Evolutionary conservation across 257 asterid genomes (phyloP), one percentile per base, ranked within the genome.

Genomic region (Verbena officinalis): DNA sequence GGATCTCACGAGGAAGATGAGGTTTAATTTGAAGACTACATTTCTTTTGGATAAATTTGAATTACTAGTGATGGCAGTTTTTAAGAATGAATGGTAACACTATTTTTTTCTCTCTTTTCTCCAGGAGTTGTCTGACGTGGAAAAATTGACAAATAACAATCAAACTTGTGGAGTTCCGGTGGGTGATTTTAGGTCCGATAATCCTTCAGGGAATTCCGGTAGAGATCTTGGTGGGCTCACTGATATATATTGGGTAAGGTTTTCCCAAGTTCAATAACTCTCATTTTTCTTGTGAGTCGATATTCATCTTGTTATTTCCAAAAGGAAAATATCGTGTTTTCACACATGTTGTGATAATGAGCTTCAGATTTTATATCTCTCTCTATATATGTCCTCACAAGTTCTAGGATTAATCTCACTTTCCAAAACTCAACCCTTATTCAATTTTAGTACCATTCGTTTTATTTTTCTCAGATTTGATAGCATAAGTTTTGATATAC

Each of bases 201-300:
- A 63, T 71, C 73, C 70, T 14, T 66, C 70, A n/a, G 96, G 79
- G 67, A 74, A 64, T 60, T 69, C 82, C 59, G 20, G 71, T 15
- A 84, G 81, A 81, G 95, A 88, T 73, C 63, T 82, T 39, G 70
- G 76, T 75, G 91, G 83, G 59, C 83, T 94, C 48, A 69, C 94
- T 39, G 96, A 87, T 69, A 74, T 88, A 65, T 88, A 83, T 71
- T 90, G 99, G 99, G 99, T 94, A 85, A 68, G 74, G 67, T 45
- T 65, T 75, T 67, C 69, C 68, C 24, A 12, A 56, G 36, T 33
- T 20, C 5, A n/a, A 36, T 36, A 4, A 9, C 27, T 21, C 16
- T 52, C 57, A 39, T 30, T 50, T 55, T 22, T 56, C 76, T 17
- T 50, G 40, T 21, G 15, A 16, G 17, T 27, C 27, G 22, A 67